Conservation (phyloP, 2,329 filamentous ascomycete genomes). For the Parascedosporium putredinis region DNA sequence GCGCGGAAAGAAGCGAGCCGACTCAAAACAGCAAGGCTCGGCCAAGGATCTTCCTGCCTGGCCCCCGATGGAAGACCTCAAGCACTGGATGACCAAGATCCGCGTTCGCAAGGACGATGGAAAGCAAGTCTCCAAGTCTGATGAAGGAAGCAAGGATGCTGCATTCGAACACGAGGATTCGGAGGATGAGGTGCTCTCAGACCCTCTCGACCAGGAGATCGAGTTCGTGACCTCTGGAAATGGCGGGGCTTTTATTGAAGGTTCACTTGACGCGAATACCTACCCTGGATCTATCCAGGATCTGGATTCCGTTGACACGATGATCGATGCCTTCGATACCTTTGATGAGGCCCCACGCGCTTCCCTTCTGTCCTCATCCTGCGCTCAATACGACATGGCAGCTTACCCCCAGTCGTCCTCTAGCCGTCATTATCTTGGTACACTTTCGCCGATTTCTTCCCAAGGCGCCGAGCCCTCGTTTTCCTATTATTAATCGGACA, state of each 20-base stretch:
- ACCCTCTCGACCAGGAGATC: not conserved
- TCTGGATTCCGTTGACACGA: not conserved
- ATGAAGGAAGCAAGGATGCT: not conserved
- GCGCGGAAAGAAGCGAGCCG: slow-evolving; percentile 25
- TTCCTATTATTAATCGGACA: too few relatives aligned
- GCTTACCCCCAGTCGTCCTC: not conserved
- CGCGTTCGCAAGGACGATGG: slow-evolving; percentile 21
- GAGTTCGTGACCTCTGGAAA: slow-evolving; percentile 1
- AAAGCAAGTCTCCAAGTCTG: not conserved
- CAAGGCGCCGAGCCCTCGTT: too few relatives aligned
- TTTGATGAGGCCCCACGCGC: not conserved
- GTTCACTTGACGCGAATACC: not conserved
- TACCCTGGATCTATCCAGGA: not conserved
- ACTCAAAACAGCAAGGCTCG: slow-evolving; percentile 15
- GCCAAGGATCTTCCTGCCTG: slow-evolving; percentile 24
- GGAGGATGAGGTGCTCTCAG: not conserved
- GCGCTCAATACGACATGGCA: not conserved
- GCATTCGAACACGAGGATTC: not conserved
- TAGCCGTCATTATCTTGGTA: not conserved
- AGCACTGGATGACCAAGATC: slow-evolving; percentile 49
- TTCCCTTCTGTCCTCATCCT: not conserved
- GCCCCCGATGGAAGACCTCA: slow-evolving; percentile 46
- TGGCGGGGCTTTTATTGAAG: not conserved
- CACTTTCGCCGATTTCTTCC: not conserved
- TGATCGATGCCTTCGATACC: not conserved